phyloP scores from a whole-genome alignment of 768 basidiomycete species.

The Pleurotus djamor region DNA sequence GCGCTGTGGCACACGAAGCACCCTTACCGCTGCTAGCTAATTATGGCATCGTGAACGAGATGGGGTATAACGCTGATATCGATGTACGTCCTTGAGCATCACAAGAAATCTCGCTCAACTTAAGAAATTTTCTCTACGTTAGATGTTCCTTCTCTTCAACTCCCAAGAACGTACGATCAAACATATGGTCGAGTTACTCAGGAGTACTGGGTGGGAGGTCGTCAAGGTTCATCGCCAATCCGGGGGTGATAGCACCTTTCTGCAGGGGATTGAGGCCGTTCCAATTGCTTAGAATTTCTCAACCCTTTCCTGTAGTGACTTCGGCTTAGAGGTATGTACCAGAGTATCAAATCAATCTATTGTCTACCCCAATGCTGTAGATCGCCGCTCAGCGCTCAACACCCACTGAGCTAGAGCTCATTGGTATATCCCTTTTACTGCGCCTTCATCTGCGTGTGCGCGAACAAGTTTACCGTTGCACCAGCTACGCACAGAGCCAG shows the following conservation, averaged over 20 bases:
- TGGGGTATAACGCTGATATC: conserved; percentile 31
- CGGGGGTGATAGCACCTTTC: conserved; percentile 14
- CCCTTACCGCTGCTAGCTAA: conserved; percentile 36
- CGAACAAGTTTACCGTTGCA: no score
- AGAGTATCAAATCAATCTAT: no score
- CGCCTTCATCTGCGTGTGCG: no score
- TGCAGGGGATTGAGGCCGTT: conserved; percentile 22
- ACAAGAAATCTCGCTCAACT: conserved; percentile 2
- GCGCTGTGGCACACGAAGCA: conserved; percentile 20
- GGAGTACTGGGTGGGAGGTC: conserved; percentile 30
- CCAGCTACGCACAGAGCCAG: no score
- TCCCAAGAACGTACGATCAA: conserved; percentile 34
- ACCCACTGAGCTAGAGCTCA: no score
- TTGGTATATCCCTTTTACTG: no score
- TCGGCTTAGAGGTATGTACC: no score
- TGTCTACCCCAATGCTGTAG: no score
- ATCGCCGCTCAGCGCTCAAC: no score
- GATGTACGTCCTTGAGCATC: no score
- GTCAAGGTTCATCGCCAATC: conserved; percentile 17
- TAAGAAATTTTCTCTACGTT: no score
- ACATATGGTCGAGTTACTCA: conserved; percentile 25
- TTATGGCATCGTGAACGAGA: conserved; percentile 31
- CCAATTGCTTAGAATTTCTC: conserved; percentile 8
- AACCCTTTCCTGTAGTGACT: no score
- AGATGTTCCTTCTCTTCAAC: conserved; percentile 40